These are phyloP conservation scores for Sporothrix variecibatus DNA, from an alignment of 2,329 filamentous ascomycete species.

Conservation along the genomic window DNA sequence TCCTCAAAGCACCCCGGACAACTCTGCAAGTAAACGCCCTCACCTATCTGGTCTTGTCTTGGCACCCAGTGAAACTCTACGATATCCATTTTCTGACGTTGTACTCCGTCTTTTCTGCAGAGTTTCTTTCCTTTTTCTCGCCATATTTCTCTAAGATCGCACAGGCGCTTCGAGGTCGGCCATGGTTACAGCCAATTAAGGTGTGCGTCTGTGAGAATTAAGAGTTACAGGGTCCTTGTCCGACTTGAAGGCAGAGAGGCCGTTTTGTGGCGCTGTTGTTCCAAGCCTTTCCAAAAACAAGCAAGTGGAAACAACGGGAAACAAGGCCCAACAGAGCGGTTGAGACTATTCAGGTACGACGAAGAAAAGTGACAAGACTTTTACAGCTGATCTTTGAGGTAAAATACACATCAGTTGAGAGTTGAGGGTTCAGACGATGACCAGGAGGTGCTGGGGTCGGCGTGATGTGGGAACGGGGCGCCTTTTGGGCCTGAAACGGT, in stretches of 20 bases:
- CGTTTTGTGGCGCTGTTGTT: constrained; percentile 9
- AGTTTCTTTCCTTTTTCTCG: neutral
- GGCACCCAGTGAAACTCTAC: constrained; percentile 9
- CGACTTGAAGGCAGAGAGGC: neutral
- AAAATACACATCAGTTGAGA: neutral
- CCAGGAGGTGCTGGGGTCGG: neutral
- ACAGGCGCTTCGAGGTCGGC: constrained; percentile 14
- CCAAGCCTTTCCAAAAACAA: constrained; percentile 23
- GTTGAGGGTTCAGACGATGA: neutral
- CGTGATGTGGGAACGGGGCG: neutral
- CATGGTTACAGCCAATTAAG: neutral
- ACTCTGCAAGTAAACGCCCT: neutral
- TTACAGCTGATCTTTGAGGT: neutral
- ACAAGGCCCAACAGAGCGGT: neutral
- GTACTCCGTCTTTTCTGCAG: neutral
- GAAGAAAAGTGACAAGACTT: neutral
- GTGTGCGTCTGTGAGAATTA: neutral
- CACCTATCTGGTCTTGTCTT: neutral
- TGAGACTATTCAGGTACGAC: neutral
- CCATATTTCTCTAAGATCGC: neutral
- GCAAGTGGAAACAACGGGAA: constrained; percentile 21
- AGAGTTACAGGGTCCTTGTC: constrained; percentile 26
- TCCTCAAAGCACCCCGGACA: neutral
- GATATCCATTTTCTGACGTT: neutral
- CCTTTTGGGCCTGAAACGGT: constrained; percentile 16